Evolutionary conservation across 1,284 basidiomycete species (phyloP).

Genomic region (Ustilago tritici): DNA sequence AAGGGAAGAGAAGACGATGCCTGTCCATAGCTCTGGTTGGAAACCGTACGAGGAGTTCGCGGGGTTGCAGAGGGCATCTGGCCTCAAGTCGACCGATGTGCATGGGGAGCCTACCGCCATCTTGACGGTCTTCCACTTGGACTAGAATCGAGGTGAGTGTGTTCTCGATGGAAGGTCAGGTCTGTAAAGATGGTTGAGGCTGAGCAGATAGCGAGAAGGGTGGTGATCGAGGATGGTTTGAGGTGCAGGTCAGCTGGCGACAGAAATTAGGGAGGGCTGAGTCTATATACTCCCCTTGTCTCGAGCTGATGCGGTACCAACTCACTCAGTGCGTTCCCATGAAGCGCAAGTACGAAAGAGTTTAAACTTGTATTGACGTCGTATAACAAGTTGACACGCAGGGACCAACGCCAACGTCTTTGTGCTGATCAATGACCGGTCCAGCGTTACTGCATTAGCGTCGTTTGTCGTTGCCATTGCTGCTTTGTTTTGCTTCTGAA

Average conservation of each 20-base stretch:
- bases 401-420: too few species aligned
- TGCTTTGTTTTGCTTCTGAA: too few species aligned
- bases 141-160: not conserved
- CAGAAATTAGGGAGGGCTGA: not conserved
- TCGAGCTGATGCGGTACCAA: too few species aligned
- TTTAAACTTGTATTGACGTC: too few species aligned
- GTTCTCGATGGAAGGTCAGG: not conserved
- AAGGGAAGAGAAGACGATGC: conserved; percentile 37
- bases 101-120: conserved; percentile 7
- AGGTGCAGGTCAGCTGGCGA: not conserved
- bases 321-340: too few species aligned
- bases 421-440: too few species aligned
- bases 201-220: not conserved
- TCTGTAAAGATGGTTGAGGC: not conserved
- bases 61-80: conserved; percentile 31
- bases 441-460: too few species aligned
- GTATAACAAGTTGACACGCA: too few species aligned
- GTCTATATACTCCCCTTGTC: not conserved
- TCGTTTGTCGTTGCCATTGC: too few species aligned
- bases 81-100: conserved; percentile 16
- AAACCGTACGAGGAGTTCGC: conserved; percentile 41
- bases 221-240: not conserved
- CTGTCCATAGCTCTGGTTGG: conserved; percentile 41
- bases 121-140: not conserved
- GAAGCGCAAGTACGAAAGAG: too few species aligned